Evolutionary conservation across 441 rosid species (phyloP), one percentile per base, ranked within the genome.

Genomic region (Isatis lusitanica): DNA sequence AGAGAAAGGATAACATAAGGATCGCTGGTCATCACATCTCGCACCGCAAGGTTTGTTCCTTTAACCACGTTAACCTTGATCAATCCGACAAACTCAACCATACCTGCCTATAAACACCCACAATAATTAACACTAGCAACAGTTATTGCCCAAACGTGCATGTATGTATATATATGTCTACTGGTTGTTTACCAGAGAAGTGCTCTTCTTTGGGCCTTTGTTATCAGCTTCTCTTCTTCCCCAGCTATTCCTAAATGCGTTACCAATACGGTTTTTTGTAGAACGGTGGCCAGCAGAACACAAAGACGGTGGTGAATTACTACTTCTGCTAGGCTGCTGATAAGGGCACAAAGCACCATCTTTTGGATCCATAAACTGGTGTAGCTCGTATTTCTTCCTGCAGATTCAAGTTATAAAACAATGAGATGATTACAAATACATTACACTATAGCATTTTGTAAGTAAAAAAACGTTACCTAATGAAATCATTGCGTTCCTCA

Each of bases 81-180:
- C 61, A 95, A 81, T 52, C 99, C 99, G 68, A 95, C 79, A 81
- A 95, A 95, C 84, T 93, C 99, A 70, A 95, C 84, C 99, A 95
- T 95, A 40, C 97, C 96, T 59, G 91, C 97, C 99, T 95, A 79
- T 78, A 85, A 74, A 76, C 78, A 74, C 40, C 74, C 48, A 78
- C 40, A 74, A 30, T 35, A 13, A 21, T 5, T 44, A 58, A 70
- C 35, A 56, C 58, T 42, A 52, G 40, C 31, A 36, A 72, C 75
- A 76, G 68, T 71, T 71, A 66, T 61, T 16, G 63, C 60, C 53
- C 68, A 60, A 50, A 47, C 62, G 47, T 66, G 58, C 52, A 43
- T 15, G 51, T 44, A 21, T 51, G 17, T 56, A 52, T 44, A 21
- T 51, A n/a, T 56, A 52, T 67, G 57, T 43, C 11, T 31, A 58